Evolutionary conservation across 768 basidiomycete genomes (phyloP), one percentile per base, ranked within the genome.

Genomic region (Kwoniella mangroviensis): DNA sequence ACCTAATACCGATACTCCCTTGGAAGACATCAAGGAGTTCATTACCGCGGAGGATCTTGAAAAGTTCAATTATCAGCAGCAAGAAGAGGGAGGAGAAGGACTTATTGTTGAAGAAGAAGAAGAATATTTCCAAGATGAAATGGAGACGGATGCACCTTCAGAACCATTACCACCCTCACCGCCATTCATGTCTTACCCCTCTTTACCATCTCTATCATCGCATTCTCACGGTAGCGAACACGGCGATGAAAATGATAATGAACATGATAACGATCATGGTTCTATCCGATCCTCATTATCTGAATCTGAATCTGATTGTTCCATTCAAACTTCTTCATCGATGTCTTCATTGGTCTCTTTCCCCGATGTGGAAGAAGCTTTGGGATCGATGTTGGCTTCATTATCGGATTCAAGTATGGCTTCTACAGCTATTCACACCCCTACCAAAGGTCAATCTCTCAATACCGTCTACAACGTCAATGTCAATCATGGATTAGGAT

Each of bases 311-410:
- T 75, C 74, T 1, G 63, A 71, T 10, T 55, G 65, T 21, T 77
- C 78, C 21, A 71, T 79, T 59, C 71, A 65, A 1, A 72, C 73
- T 17, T 74, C 73, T 2, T 63, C 67, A 12, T 75, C 77, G 19
- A 65, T 57, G 55, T 79, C 77, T 15, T 75, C 74, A n/a, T 60
- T 79, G 28, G 67, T 65, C 11, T 80, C 79, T 2, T 76, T 78
- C 64, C 75, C 73, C 6, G 79, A 80, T 52, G 79, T 80, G 1
- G 77, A 80, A 51, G 76, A 78, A 43, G 79, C 77, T 24, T 63
- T 80, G 5, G 79, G 79, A 24, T 76, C 75, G n/a, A 80, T 80
- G 79, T 69, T 80, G 9, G 79, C 77, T 11, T 77, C 75, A 13
- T 65, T 80, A 4, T 75, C 76, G 0, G 75, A 76, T 19, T 64